Base-by-base conservation (phyloP, 2,329 filamentous ascomycete species). In the Fusarium secorum region DNA sequence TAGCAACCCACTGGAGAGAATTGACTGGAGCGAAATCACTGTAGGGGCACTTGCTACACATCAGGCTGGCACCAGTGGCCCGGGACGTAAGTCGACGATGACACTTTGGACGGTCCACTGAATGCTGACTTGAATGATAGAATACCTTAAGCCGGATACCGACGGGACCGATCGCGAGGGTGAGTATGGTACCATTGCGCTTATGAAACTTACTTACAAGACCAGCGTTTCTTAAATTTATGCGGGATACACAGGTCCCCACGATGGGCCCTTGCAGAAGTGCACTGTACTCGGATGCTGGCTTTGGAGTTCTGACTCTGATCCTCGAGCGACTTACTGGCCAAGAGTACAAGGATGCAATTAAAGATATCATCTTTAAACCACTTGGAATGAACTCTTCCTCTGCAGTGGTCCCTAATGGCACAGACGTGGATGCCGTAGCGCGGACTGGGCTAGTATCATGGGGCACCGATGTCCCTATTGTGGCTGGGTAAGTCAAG, bases 221-320 rank as follows among this genome's bases (percentile, higher is more conserved):
- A 9, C 17, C 6, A 68, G 73, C 18, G 0, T 57, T 74, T 4
- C 26, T 74, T 1, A 22, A 28, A 0, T 64, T 30, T 4, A 74
- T 74, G 64, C 62, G 67, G 2, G 52, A 73, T 26, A 15, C 10
- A 2, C 73, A 71, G 15, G 62, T 24, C 11, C 71, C 73, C 7
- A 63, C 71, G 0, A 42, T 49, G 15, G n/a, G 58, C 3, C 55
- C 73, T 1, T 74, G 53, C 26, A 52, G 24, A 63, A 75, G 44
- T 66, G 70, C 66, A 4, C 38, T 66, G 0, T 76, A 76, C n/a
- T 76, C 75, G 0, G 74, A 75, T 30, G 72, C 42, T 6, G 75
- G 73, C 0, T 77, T 55, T 22, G 60, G 51, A 4, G 30, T 75
- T 13, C 49, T 76, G 1, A 66, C 66, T 0, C 13, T 48, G 2